These are phyloP conservation scores for Pyrenochaeta sp. DNA, from an alignment of 2,329 filamentous ascomycete genomes.

Conservation along the genomic window DNA sequence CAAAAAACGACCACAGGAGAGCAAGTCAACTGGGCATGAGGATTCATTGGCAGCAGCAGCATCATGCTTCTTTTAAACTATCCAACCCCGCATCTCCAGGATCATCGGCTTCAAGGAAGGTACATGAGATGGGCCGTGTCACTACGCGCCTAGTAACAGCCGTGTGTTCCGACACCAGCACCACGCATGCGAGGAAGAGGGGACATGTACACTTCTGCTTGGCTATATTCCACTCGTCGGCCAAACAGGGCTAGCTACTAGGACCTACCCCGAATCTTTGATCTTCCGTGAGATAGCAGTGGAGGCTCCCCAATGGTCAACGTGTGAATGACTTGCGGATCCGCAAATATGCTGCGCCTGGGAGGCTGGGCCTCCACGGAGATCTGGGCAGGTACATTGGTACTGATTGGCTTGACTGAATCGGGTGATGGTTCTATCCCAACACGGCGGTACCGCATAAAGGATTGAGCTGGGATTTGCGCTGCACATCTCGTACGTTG, in stretches of 20 bases:
- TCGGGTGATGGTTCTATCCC: slow-evolving; percentile 26
- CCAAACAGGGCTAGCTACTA: slow-evolving; percentile 15
- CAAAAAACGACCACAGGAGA: slow-evolving; percentile 35
- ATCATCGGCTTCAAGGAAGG: slow-evolving; percentile 33
- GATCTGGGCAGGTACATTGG: slow-evolving; percentile 11
- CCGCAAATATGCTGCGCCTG: slow-evolving; percentile 33
- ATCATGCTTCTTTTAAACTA: slow-evolving; percentile 35
- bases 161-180: slow-evolving; percentile 21
- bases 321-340: slow-evolving; percentile 38
- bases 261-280: slow-evolving; percentile 17
- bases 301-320: slow-evolving; percentile 11
- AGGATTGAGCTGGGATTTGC: slow-evolving; percentile 28
- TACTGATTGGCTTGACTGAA: slow-evolving; percentile 31
- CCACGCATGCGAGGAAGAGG: slow-evolving; percentile 34
- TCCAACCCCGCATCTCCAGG: slow-evolving; percentile 41
- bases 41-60: slow-evolving; percentile 16
- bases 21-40: slow-evolving; percentile 38
- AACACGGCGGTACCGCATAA: slow-evolving; percentile 25
- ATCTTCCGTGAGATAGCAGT: slow-evolving; percentile 9
- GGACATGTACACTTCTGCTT: slow-evolving; percentile 27
- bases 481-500: slow-evolving; percentile 23
- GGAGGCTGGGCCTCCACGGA: slow-evolving; percentile 9
- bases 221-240: slow-evolving; percentile 15
- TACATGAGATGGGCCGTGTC: slow-evolving; percentile 27
- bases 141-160: slow-evolving; percentile 22